Evolutionary conservation across 768 basidiomycete genomes (phyloP), one percentile per base, ranked within the genome.

Genomic region (Leccinum aurantiacum): DNA sequence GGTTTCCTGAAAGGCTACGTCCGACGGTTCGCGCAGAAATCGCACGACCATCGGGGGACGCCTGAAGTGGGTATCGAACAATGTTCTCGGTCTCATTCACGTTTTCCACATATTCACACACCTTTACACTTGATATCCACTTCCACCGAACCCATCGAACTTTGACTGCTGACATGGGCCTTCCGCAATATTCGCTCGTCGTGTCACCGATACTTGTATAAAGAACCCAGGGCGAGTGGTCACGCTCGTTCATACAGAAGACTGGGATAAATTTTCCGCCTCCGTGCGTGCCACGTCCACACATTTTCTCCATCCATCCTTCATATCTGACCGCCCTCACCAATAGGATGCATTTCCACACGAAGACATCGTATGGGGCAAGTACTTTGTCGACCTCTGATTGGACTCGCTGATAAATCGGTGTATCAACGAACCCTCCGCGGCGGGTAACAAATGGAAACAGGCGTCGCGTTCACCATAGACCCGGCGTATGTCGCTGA

Each of bases 1-100:
- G 95, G 95, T 10, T 97, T 88, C 67, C 77, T 97, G 64, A 96
- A 94, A 75, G 91, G 91, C 35, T 94, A 93, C 61, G 91, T 95
- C 0, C 84, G 94, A 2, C 79, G 95, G 27, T 97, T 97, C 67
- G 92, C 94, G 0, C 93, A 96, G 74, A 84, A 85, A 69, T 95
- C 93, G 58, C 91, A 93, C 70, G 95, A 98, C 69, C 95, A 98
- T 74, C 82, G 95, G 11, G 95, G 95, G 19, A 95, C 93, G 0
- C 90, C 87, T 3, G 88, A 93, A 78, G 89, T 90, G 41, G 55
- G 74, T 58, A 41, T n/a, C 13, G 17, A 6, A 33, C 7, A 2
- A 1, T 2, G 11, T 1, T 35, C 50, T 3, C 25, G 9, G 10
- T n/a, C 9, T 24, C 2, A 5, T 41, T 41, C 38, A 17, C 3